phyloP scores from a whole-genome alignment of 352 stramenopile genomes.

The Phytophthora rubi region DNA sequence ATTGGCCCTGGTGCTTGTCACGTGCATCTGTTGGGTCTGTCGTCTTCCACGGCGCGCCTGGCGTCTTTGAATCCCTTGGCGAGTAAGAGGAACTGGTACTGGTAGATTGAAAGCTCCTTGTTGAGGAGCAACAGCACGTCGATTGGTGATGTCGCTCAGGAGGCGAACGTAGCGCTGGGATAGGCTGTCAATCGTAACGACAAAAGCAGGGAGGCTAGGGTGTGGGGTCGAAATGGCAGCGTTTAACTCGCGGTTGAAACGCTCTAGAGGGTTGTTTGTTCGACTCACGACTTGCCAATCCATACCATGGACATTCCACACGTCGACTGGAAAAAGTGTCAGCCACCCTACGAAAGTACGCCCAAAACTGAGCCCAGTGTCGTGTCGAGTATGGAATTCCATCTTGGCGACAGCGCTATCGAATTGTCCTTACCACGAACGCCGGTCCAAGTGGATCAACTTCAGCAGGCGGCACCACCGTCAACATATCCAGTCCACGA shows the following conservation, averaged over 20 bases:
- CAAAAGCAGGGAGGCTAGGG: conserved; percentile 1
- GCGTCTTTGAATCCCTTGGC: not conserved
- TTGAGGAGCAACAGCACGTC: not conserved
- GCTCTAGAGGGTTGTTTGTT: conserved; percentile 2
- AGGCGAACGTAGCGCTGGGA: not conserved
- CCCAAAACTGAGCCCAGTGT: conserved; percentile 3
- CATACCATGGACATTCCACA: conserved; percentile 13
- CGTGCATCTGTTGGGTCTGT: not conserved
- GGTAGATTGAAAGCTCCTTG: not conserved
- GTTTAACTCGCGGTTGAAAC: conserved; percentile 6
- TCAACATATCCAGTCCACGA: conserved; percentile 7
- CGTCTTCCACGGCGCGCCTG: not conserved
- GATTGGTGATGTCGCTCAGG: not conserved
- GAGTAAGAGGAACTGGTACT: not conserved
- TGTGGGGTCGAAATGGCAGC: not conserved
- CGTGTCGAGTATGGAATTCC: not conserved
- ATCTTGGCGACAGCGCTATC: not conserved
- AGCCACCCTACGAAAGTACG: not conserved
- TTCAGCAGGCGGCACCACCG: not conserved
- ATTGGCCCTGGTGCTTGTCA: no score
- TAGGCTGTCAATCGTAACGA: conserved; percentile 3
- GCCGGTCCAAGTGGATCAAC: not conserved
- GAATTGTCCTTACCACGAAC: no score
- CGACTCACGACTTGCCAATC: not conserved
- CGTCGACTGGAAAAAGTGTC: not conserved